Evolutionary conservation across 1,139 yeast genomes (phyloP), one percentile per base, ranked within the genome.

Genomic region (Suhomyces anneliseae): DNA sequence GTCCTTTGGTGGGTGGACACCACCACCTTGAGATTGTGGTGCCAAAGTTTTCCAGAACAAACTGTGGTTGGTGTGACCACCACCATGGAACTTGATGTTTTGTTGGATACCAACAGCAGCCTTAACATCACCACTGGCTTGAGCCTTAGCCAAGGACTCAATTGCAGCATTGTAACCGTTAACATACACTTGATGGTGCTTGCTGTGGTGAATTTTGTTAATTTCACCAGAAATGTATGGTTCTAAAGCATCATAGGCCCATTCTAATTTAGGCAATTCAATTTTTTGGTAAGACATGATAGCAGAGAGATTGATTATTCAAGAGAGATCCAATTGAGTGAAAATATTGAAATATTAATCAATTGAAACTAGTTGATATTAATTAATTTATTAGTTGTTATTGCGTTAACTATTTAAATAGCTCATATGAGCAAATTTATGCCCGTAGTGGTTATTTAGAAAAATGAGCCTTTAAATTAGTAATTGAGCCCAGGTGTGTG

Each of bases 31-130:
- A 45, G 58, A 60, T 44, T 53, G 65, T 11, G 78, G 78, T n/a
- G 75, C 68, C 61, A 73, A 70, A 52, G 64, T 70, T 57, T 72
- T 72, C 77, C 77, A 73, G 64, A 72, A 72, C 51, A 72, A 65
- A 44, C 68, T 64, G 52, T 73, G 78, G 66, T 73, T 73, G 46
- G 72, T 69, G 62, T 72, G 70, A 33, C 78, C 78, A 42, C 78
- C 78, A 45, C 76, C 77, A 52, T 71, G 71, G 64, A 73, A 73
- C 51, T 71, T 72, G 64, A 73, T 70, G 49, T 62, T 61, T 51
- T 71, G 69, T 49, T 69, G 72, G 52, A 70, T 62, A 47, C 63
- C 72, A 40, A 72, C 61, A 49, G 71, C 64, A 48, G 65, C 63
- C 53, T 65, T 66, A 45, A 72, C 71, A 46, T 72, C 75, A 8